These are phyloP conservation scores for Cladophialophora immunda DNA, from an alignment of 2,329 filamentous ascomycete species.

Conservation along the genomic window DNA sequence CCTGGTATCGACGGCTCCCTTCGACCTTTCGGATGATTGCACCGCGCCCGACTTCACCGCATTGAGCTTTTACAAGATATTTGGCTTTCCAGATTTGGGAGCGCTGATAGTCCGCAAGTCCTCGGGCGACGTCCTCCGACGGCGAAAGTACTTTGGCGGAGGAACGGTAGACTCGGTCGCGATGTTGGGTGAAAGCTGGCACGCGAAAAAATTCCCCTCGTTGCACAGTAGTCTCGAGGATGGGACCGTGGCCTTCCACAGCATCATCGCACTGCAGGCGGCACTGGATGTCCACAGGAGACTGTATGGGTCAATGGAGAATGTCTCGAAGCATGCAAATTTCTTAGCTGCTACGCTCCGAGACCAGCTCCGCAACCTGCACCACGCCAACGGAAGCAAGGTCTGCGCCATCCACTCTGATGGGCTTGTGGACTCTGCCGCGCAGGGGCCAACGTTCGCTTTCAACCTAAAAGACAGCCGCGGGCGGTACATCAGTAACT, in stretches of 20 bases:
- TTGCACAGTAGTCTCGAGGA: constrained; percentile 89
- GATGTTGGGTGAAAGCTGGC: constrained; percentile 79
- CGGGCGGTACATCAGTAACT: constrained; percentile 79
- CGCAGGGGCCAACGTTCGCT: constrained; percentile 77
- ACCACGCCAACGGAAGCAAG: constrained; percentile 72
- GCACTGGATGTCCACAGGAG: constrained; percentile 74
- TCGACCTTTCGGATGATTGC: constrained; percentile 72
- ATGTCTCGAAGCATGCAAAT: constrained; percentile 74
- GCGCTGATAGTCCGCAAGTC: constrained; percentile 81
- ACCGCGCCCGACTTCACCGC: constrained; percentile 83
- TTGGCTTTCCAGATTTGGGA: constrained; percentile 92
- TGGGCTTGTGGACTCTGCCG: constrained; percentile 40
- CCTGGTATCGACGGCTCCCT: constrained; percentile 76
- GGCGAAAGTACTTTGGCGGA: constrained; percentile 86
- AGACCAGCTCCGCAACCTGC: constrained; percentile 65
- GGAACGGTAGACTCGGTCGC: constrained; percentile 89
- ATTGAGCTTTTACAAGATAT: constrained; percentile 96
- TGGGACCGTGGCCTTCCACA: constrained; percentile 90
- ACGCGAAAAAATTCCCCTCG: constrained; percentile 74
- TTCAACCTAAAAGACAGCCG: constrained; percentile 79
- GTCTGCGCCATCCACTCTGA: constrained; percentile 74
- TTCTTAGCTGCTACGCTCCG: constrained; percentile 70
- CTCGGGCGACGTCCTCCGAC: constrained; percentile 69
- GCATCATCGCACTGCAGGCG: constrained; percentile 79
- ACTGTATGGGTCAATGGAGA: constrained; percentile 75